phyloP scores from a whole-genome alignment of 345 rosid genomes.

The Nephelium lappaceum region DNA sequence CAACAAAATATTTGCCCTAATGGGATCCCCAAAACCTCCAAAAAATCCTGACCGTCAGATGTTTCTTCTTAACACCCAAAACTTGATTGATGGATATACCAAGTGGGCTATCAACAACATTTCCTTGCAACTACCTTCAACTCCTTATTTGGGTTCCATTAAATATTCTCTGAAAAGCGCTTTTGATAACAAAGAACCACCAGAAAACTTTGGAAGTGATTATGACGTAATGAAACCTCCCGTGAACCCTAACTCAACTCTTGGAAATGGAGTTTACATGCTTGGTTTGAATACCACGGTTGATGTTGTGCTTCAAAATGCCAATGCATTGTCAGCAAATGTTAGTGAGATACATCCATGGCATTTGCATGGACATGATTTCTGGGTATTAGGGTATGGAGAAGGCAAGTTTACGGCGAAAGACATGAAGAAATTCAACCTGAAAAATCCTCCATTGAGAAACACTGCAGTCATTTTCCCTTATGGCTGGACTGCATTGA shows the following conservation, averaged over 20 bases:
- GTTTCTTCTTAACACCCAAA: slow-evolving; percentile 76
- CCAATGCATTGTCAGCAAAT: slow-evolving; percentile 42
- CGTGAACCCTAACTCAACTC: slow-evolving; percentile 44
- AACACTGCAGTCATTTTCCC: slow-evolving; percentile 73
- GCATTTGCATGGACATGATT: slow-evolving; percentile 91
- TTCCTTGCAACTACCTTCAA: slow-evolving; percentile 55
- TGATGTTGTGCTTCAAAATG: slow-evolving; percentile 82
- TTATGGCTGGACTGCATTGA: slow-evolving; percentile 89
- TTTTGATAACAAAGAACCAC: slow-evolving; percentile 49
- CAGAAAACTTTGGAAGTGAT: slow-evolving; percentile 34
- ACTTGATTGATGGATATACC: slow-evolving; percentile 44
- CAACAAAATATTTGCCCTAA: slow-evolving; percentile 36
- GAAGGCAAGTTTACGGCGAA: slow-evolving; percentile 52
- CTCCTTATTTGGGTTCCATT: slow-evolving; percentile 82
- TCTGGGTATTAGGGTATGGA: slow-evolving; percentile 85
- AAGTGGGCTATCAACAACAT: slow-evolving; percentile 84
- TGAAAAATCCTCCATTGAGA: slow-evolving; percentile 68
- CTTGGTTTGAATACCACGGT: slow-evolving; percentile 47
- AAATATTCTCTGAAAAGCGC: slow-evolving; percentile 43
- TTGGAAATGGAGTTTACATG: slow-evolving; percentile 57
- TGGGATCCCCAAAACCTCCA: slow-evolving; percentile 55
- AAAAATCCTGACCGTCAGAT: slow-evolving; percentile 34
- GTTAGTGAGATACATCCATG: slow-evolving; percentile 81
- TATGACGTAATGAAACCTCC: slow-evolving; percentile 63
- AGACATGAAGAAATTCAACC: slow-evolving; percentile 51